Evolutionary conservation across 139 green algal genomes (phyloP).

Genomic region (Picochlorum sp.): DNA sequence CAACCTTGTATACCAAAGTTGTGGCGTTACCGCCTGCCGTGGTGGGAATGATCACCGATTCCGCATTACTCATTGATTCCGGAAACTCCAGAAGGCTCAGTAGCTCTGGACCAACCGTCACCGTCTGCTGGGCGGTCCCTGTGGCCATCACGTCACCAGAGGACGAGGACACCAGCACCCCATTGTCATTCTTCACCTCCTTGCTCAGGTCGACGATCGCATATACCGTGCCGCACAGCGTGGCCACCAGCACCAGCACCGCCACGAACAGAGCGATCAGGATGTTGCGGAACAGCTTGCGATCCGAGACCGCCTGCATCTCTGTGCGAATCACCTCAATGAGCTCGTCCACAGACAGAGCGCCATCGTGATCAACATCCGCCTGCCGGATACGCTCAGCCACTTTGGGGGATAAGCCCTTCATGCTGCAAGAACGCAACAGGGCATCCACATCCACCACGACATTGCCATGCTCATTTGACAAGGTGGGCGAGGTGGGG

Average conservation of each 20-base stretch:
- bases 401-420: too few species aligned
- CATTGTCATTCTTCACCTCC: neutral
- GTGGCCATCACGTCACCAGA: neutral
- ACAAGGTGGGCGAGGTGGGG: too few species aligned
- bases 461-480: too few species aligned
- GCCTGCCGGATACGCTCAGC: neutral
- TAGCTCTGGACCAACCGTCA: neutral
- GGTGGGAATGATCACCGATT: too few species aligned
- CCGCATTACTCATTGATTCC: too few species aligned
- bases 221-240: neutral
- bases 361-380: neutral
- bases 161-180: neutral
- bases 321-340: neutral
- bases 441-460: neutral
- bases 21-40: too few species aligned
- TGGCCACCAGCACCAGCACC: neutral
- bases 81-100: neutral
- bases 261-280: neutral
- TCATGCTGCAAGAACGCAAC: too few species aligned
- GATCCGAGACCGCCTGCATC: neutral
- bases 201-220: neutral
- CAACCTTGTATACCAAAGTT: too few species aligned
- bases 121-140: neutral
- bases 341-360: neutral
- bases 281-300: neutral